Evolutionary conservation across 208 protist genomes (phyloP), one percentile per base, ranked within the genome.

Genomic region (Crithidia brevicula): DNA sequence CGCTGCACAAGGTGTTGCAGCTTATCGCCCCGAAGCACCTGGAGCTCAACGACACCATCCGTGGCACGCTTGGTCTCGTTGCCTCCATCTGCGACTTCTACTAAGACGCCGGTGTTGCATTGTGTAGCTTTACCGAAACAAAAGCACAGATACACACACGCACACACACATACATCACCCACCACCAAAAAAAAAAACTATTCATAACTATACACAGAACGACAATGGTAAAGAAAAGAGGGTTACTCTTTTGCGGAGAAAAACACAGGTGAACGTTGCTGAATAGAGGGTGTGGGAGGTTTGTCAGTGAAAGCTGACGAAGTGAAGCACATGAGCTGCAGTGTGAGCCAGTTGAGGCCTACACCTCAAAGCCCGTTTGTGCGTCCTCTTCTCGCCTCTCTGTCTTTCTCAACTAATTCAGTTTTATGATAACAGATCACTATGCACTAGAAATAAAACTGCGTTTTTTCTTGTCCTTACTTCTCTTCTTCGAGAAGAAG

Each of bases 71-170:
- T 51, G 91, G 83, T 58, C 76, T 93, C 60, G 79, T 88, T 62
- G 86, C 86, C 9, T 90, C 91, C 66, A 52, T 92, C 70, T 96
- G 91, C 75, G 91, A 96, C 54, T 94, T 96, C 69, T 94, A 90
- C 64, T 95, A 81, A 78, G 38, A 25, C 27, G 36, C 15, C n/a
- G n/a, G n/a, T n/a, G n/a, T n/a, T n/a, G n/a, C n/a, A n/a, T n/a
- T n/a, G n/a, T n/a, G n/a, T n/a, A n/a, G n/a, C n/a, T n/a, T n/a
- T n/a, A n/a, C n/a, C n/a, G n/a, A n/a, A n/a, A n/a, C n/a, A n/a
- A n/a, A n/a, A 45, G 22, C 23, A 46, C 13, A 64, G 11, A 43
- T 4, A 34, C n/a, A 51, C 50, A 27, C 23, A 11, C 16, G 34
- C 23, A 31, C 7, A 15, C 38, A 54, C 22, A 36, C 3, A 38